phyloP scores from a whole-genome alignment of 2,329 filamentous ascomycete species.

The Botrytis aclada region DNA sequence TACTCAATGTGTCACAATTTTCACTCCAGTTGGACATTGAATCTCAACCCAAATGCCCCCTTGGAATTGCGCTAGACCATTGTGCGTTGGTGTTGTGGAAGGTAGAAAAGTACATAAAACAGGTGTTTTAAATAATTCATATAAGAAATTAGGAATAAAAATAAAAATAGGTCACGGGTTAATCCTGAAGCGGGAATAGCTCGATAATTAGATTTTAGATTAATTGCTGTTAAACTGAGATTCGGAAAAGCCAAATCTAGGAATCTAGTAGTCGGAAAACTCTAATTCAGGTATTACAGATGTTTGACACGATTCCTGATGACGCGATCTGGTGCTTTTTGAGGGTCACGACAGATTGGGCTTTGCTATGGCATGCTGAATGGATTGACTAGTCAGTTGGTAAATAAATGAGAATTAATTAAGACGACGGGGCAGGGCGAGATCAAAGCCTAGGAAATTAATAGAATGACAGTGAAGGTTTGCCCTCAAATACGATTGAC shows the following conservation, averaged over 20 bases:
- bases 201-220: no score
- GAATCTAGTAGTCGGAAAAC: no score
- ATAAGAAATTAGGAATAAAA: not conserved
- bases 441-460: no score
- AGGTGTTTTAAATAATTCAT: not conserved
- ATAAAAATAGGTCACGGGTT: not conserved
- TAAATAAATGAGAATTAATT: not conserved
- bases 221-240: no score
- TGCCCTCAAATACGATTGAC: not conserved
- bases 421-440: not conserved
- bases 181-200: not conserved
- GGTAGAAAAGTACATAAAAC: accelerated
- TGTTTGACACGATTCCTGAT: no score
- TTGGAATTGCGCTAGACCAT: accelerated
- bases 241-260: no score
- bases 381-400: not conserved
- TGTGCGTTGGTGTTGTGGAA: not conserved
- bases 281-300: no score
- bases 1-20: not conserved
- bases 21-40: no score
- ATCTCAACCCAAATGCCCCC: accelerated
- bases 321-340: no score
- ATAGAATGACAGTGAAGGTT: not conserved
- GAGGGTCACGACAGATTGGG: no score
- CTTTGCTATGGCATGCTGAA: not conserved